These are phyloP conservation scores for Platismatia glauca DNA, from an alignment of 495 filamentous ascomycete species.

Conservation along the genomic window DNA sequence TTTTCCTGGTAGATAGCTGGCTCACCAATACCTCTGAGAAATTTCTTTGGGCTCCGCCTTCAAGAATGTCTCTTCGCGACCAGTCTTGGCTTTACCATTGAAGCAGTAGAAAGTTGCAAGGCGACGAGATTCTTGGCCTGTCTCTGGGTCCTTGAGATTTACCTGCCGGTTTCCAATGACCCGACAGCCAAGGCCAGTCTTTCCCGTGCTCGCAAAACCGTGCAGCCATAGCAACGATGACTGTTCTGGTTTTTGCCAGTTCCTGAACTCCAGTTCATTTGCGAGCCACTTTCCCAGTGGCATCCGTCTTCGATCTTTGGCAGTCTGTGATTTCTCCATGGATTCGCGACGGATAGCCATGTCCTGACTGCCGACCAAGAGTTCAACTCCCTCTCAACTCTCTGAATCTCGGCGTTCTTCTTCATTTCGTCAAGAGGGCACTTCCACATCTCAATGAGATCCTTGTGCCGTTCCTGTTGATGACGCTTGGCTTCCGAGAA, in stretches of 20 bases:
- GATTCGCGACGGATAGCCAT: slow-evolving; percentile 15
- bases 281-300: slow-evolving; percentile 14
- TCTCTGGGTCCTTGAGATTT: neutral
- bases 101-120: slow-evolving; percentile 19
- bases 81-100: slow-evolving; percentile 12
- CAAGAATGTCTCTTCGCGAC: slow-evolving; percentile 10
- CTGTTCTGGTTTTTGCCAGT: neutral
- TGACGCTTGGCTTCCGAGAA: slow-evolving; percentile 4
- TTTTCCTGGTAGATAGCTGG: slow-evolving; percentile 8
- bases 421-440: slow-evolving; percentile 14
- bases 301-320: slow-evolving; percentile 11
- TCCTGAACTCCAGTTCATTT: slow-evolving; percentile 3
- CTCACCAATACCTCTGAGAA: slow-evolving; percentile 17
- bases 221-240: slow-evolving; percentile 21
- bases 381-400: slow-evolving; percentile 6
- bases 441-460: slow-evolving; percentile 17
- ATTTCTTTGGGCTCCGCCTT: slow-evolving; percentile 15
- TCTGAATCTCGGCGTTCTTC: neutral
- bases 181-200: slow-evolving; percentile 19
- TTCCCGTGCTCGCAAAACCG: slow-evolving; percentile 19
- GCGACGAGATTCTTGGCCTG: neutral
- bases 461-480: slow-evolving; percentile 13
- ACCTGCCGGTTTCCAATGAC: neutral
- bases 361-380: slow-evolving; percentile 7
- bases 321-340: slow-evolving; percentile 7